These are phyloP conservation scores for Pseudophaeomoniella oleicola DNA, from an alignment of 2,329 filamentous ascomycete species.

Conservation along the genomic window DNA sequence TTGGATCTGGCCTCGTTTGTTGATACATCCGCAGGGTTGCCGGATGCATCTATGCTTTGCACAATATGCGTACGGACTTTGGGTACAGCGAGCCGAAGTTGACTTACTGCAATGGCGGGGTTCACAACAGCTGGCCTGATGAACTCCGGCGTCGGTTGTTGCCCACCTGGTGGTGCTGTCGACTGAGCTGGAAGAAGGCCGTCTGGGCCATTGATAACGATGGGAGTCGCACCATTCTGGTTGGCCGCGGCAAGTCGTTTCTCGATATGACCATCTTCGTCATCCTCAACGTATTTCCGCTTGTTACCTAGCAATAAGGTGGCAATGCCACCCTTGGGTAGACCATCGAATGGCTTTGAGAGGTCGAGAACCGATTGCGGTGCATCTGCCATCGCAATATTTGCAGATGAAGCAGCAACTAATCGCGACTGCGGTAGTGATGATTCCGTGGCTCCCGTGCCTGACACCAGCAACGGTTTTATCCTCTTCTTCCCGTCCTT, in stretches of 20 bases:
- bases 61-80: conserved; percentile 72
- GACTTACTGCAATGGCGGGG: conserved; percentile 65
- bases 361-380: conserved; percentile 78
- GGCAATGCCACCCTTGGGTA: conserved; percentile 78
- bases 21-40: conserved; percentile 25
- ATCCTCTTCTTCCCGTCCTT: conserved; percentile 97
- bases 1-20: conserved; percentile 32
- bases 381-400: conserved; percentile 48
- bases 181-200: conserved; percentile 64
- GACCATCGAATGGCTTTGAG: conserved; percentile 82
- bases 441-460: conserved; percentile 72
- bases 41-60: conserved; percentile 52
- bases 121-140: conserved; percentile 78
- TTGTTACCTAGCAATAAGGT: conserved; percentile 87
- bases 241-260: conserved; percentile 45
- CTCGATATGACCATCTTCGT: conserved; percentile 52
- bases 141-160: conserved; percentile 63
- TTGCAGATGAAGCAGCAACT: conserved; percentile 58
- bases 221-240: conserved; percentile 54
- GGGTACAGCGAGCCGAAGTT: conserved; percentile 75
- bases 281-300: conserved; percentile 64
- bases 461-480: conserved; percentile 78
- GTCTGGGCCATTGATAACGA: conserved; percentile 62
- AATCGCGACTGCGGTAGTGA: conserved; percentile 81
- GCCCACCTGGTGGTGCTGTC: conserved; percentile 42